These are phyloP conservation scores for Tilletia indica DNA, from an alignment of 1,284 basidiomycete species.

Conservation along the genomic window DNA sequence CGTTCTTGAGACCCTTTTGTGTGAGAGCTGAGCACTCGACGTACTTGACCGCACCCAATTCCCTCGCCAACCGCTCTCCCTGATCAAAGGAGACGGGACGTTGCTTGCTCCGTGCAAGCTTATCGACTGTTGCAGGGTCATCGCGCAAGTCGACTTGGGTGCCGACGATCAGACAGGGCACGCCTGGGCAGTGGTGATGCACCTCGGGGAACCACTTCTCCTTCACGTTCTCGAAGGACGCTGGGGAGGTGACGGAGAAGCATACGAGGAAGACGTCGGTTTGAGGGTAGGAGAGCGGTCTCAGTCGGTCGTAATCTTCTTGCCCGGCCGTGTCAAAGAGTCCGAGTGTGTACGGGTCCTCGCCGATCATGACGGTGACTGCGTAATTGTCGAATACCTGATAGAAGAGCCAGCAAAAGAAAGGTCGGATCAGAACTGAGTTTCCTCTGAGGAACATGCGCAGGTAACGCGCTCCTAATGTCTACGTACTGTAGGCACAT, in stretches of 20 bases:
- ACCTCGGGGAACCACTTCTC: conserved; percentile 99
- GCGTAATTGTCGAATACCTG: conserved; percentile 96
- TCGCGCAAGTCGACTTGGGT: conserved; percentile 97
- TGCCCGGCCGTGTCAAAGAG: conserved; percentile 99
- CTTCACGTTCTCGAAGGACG: conserved; percentile 99
- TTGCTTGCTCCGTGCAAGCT: conserved; percentile 93
- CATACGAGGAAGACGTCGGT: conserved; percentile 99
- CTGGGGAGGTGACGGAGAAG: conserved; percentile 97
- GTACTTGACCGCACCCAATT: conserved; percentile 96
- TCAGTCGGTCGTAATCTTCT: conserved; percentile 98
- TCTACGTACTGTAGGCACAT: conserved; percentile 77
- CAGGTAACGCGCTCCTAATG: no score
- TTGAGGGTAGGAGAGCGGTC: conserved; percentile 97
- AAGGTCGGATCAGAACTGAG: background rate
- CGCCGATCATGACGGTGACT: conserved; percentile 99
- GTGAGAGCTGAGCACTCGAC: conserved; percentile 98
- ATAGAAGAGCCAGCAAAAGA: conserved; percentile 27
- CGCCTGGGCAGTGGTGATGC: conserved; percentile 99
- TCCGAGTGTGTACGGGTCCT: conserved; percentile 97
- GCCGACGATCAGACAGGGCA: conserved; percentile 96
- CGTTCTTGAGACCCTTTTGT: conserved; percentile 98
- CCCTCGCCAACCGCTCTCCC: conserved; percentile 88
- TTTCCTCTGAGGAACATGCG: no score
- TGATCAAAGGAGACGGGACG: conserved; percentile 81
- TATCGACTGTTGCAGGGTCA: conserved; percentile 87